phyloP scores from a whole-genome alignment of 208 protist genomes.

The Trypanosomatidae sp. region DNA sequence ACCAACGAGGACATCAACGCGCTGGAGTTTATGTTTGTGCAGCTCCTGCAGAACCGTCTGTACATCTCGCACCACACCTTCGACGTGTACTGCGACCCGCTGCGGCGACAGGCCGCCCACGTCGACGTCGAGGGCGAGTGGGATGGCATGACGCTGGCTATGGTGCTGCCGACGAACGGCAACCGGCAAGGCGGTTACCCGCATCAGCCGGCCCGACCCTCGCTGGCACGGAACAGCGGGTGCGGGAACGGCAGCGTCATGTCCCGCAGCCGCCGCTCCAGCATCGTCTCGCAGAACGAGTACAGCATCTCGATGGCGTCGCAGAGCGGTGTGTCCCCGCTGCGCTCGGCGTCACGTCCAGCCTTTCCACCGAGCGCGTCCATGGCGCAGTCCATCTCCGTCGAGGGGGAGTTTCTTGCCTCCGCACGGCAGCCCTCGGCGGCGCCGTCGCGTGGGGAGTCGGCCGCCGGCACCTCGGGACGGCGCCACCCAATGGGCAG shows the following conservation, averaged over 20 bases:
- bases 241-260: constrained; percentile 7
- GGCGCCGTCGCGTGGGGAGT: no score
- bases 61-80: constrained; percentile 65
- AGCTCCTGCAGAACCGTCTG: constrained; percentile 52
- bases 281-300: constrained; percentile 27
- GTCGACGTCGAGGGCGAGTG: no score
- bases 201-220: constrained; percentile 20
- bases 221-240: constrained; percentile 9
- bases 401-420: no score
- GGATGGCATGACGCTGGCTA: no score
- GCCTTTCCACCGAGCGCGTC: constrained; percentile 24
- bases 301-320: constrained; percentile 22
- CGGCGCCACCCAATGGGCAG: no score
- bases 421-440: no score
- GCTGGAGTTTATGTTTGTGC: constrained; percentile 62
- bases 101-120: constrained; percentile 29
- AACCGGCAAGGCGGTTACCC: no score
- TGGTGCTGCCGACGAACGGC: no score
- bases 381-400: no score
- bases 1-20: constrained; percentile 62
- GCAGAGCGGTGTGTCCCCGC: constrained; percentile 22
- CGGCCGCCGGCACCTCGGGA: no score
- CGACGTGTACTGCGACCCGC: constrained; percentile 41
- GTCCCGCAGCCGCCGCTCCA: constrained; percentile 28
- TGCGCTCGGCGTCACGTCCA: constrained; percentile 25